These are phyloP conservation scores for Solanum hybrid DNA, from an alignment of 305 asterid genomes.

Conservation along the genomic window DNA sequence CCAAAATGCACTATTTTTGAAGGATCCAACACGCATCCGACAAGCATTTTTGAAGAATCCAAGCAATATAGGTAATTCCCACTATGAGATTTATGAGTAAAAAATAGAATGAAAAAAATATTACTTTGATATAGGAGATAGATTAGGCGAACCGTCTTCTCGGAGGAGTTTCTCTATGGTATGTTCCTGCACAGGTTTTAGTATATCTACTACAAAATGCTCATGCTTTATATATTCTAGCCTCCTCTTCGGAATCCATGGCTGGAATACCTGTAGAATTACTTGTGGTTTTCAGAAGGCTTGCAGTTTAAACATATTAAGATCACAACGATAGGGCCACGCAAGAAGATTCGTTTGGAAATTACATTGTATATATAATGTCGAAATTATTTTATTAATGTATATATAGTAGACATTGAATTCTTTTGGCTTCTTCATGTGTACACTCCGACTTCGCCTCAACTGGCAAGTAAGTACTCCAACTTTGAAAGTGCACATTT, in stretches of 20 bases:
- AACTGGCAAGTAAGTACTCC: too few relatives aligned
- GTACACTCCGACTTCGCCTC: too few relatives aligned
- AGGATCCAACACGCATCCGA: not conserved
- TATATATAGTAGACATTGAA: too few relatives aligned
- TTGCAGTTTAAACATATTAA: not conserved
- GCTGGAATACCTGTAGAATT: constrained; percentile 9
- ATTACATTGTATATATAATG: too few relatives aligned
- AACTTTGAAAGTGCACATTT: too few relatives aligned
- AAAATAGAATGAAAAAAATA: too few relatives aligned
- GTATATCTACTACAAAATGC: constrained; percentile 21
- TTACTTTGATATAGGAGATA: constrained; percentile 38
- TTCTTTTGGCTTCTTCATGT: too few relatives aligned
- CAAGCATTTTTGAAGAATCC: not conserved
- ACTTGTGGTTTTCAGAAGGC: not conserved
- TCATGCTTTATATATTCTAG: constrained; percentile 5
- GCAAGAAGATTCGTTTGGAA: too few relatives aligned
- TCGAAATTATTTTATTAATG: too few relatives aligned
- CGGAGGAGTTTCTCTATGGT: constrained; percentile 31
- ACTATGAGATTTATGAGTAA: not conserved
- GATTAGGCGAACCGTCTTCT: constrained; percentile 39
- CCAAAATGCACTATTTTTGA: not conserved
- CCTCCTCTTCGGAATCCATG: constrained; percentile 12
- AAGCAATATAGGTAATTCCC: not conserved
- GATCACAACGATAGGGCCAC: not conserved
- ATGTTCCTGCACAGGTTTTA: constrained; percentile 39